Evolutionary conservation across 495 filamentous ascomycete genomes (phyloP), one percentile per base, ranked within the genome.

Genomic region (Annulohypoxylon moriforme): DNA sequence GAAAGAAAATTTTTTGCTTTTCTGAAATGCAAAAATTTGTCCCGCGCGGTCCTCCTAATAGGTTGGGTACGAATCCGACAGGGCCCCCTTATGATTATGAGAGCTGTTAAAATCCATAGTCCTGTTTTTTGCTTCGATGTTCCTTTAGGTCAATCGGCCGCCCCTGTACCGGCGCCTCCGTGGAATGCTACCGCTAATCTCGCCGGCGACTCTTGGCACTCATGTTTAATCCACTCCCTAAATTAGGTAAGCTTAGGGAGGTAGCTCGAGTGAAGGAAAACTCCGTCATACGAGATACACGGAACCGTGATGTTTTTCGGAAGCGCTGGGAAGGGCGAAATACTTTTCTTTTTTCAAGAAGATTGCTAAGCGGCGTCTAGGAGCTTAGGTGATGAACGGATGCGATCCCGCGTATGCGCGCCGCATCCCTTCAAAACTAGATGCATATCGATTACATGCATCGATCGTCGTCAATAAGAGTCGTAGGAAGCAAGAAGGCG

Each of bases 101-200:
- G 22, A 14, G 11, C 5, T 50, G 9, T 27, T 50, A 50, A 50
- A 50, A 50, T 27, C 22, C 5, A n/a, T 29, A 27, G 24, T 25
- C 47, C 47, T 20, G 24, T n/a, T 52, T 52, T 52, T 36, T 36
- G 9, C 24, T n/a, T 29, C 14, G 5, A 52, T 25, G 47, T 27
- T 25, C 24, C 10, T 25, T 14, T 52, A n/a, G 22, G 47, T n/a
- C 4, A 27, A 29, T 52, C 40, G 40, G 6, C 40, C 40, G n/a
- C n/a, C 40, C 40, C 14, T 29, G 20, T 49, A 49, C 24, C 47
- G 47, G 47, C 24, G 24, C 22, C 24, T 52, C 47, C 47, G 47
- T 52, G 4, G 22, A 52, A 52, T n/a, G 11, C 22, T 49, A 49
- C 46, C 46, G 46, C 24, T 52, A 52, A 52, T 52, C 47, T 52